Evolutionary conservation across 768 basidiomycete genomes (phyloP).

Genomic region (Trametes cinnabarina): DNA sequence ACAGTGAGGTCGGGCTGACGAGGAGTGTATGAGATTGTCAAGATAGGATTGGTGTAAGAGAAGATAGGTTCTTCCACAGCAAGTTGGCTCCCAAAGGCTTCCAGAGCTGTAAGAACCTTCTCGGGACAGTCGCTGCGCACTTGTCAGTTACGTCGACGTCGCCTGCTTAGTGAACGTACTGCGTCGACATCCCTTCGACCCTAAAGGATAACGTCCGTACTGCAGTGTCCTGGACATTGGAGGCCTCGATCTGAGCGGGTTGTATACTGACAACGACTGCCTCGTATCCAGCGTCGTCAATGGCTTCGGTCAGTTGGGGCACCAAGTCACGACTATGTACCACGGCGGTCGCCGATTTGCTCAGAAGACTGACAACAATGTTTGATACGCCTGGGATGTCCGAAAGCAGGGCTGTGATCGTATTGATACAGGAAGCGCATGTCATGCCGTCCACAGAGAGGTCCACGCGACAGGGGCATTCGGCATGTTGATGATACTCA

Average conservation of each 20-base stretch:
- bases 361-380: conserved; percentile 56
- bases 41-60: conserved; percentile 41
- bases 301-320: conserved; percentile 29
- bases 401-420: conserved; percentile 51
- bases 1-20: conserved; percentile 58
- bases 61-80: conserved; percentile 41
- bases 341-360: conserved; percentile 51
- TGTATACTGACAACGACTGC: conserved; percentile 32
- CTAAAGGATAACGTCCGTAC: conserved; percentile 49
- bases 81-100: conserved; percentile 35
- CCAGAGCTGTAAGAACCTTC: conserved; percentile 45
- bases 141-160: not conserved
- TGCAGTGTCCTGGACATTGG: conserved; percentile 40
- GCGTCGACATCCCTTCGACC: conserved; percentile 65
- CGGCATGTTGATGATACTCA: not conserved
- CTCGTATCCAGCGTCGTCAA: conserved; percentile 42
- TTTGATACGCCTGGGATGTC: conserved; percentile 51
- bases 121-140: conserved; percentile 50
- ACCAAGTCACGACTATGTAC: conserved; percentile 37
- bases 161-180: conserved; percentile 36
- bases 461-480: conserved; percentile 34
- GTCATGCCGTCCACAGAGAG: conserved; percentile 77
- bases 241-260: conserved; percentile 40
- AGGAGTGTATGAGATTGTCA: conserved; percentile 52
- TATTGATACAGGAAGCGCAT: conserved; percentile 61